Percentiles rank a stretch among this genome's conserved stretches.
These are phyloP conservation scores for Metarhizium anisopliae DNA, from an alignment of 2,329 filamentous ascomycete genomes.

Conservation along the genomic window DNA sequence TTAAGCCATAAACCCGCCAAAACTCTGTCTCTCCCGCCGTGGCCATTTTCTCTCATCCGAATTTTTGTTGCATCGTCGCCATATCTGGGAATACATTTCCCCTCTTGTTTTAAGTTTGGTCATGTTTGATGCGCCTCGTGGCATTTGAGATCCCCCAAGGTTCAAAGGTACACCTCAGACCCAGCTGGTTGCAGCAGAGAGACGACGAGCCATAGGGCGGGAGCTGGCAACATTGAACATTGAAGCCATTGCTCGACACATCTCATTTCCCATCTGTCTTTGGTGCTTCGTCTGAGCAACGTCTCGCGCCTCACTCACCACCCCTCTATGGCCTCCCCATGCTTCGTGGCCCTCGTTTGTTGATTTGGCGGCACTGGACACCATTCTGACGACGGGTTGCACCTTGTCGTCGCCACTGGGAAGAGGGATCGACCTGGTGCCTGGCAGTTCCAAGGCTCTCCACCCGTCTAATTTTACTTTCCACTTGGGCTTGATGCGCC, in stretches of 20 bases:
- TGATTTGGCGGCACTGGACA: neutral
- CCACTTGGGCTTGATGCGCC: neutral
- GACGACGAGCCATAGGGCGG: neutral
- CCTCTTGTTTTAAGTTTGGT: neutral
- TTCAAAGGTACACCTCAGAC: neutral
- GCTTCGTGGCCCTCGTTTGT: neutral
- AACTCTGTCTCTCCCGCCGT: neutral
- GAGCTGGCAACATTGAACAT: neutral
- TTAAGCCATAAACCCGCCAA: neutral
- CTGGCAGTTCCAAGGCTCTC: neutral
- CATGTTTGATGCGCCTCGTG: neutral
- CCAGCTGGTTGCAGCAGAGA: neutral
- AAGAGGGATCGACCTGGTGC: constrained; percentile 1
- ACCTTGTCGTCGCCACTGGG: neutral
- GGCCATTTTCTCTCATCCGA: neutral
- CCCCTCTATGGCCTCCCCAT: too few species aligned
- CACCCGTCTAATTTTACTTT: constrained; percentile 4
- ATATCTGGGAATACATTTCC: neutral
- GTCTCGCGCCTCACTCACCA: neutral
- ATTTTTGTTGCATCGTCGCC: neutral
- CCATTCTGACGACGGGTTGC: neutral
- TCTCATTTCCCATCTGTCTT: neutral
- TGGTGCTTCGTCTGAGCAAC: neutral
- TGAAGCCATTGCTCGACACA: neutral
- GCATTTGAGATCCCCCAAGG: neutral